A percentile compares a stretch with the other conserved stretches of the same genome.
phyloP scores from a whole-genome alignment of 2,329 filamentous ascomycete genomes.

The Fusarium equiseti region DNA sequence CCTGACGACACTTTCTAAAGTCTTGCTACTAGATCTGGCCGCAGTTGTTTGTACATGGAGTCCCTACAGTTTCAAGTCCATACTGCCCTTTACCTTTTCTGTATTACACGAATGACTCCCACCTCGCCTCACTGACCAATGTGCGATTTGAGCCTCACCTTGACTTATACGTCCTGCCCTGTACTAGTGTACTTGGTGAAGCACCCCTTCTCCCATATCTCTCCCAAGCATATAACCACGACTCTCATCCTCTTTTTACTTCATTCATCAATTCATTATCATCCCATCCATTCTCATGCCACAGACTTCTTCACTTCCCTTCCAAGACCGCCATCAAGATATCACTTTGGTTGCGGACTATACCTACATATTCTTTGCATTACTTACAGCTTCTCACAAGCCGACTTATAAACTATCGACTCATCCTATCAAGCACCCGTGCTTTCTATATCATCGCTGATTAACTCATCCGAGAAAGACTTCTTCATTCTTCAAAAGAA shows the following conservation, averaged over 20 bases:
- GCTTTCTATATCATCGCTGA: conserved; percentile 9
- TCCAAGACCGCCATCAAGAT: conserved; percentile 36
- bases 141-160: conserved; percentile 48
- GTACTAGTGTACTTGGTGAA: conserved; percentile 10
- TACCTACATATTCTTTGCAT: conserved; percentile 24
- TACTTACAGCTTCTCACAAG: conserved; percentile 4
- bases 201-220: conserved; percentile 15
- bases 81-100: conserved; percentile 32
- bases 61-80: conserved; percentile 41
- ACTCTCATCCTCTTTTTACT: conserved; percentile 8
- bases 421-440: conserved; percentile 34
- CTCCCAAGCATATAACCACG: conserved; percentile 33
- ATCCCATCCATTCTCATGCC: conserved; percentile 34
- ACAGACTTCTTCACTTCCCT: conserved; percentile 21
- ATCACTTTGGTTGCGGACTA: conserved; percentile 31
- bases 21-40: conserved; percentile 21
- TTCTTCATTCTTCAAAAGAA: neutral
- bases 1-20: conserved; percentile 41
- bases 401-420: conserved; percentile 14
- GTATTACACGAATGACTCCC: conserved; percentile 39
- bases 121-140: conserved; percentile 47
- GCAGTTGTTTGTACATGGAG: conserved; percentile 20
- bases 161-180: conserved; percentile 23
- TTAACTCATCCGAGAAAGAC: conserved; percentile 1
- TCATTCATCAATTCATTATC: neutral